Base-by-base conservation (phyloP, 208 protist species). In the Herpetomonas samuelpessoai region DNA sequence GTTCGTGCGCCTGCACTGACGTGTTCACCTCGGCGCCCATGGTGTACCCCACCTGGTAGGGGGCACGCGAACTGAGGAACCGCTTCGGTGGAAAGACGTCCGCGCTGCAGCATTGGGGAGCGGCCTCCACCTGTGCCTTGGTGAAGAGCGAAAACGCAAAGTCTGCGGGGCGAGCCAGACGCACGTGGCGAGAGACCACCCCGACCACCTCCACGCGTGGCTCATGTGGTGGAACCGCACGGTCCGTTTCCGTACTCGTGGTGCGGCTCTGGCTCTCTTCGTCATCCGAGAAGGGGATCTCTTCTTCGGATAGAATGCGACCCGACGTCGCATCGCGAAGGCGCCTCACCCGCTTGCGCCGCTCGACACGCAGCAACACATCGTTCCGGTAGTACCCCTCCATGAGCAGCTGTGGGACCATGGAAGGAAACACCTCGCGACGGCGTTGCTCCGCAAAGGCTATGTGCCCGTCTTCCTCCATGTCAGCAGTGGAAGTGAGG, bases 351-450 rank as follows among this genome's bases (percentile, higher is more conserved):
- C 67, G 66, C 3, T 68, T 62, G 12, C 57, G 67, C 25, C 70
- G 61, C 38, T 62, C 77, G 44, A 94, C 77, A 18, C 79, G 70
- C 45, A 92, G 28, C 21, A 94, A 62, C 19, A 86, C 26, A 59
- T 94, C 88, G 55, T 94, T 94, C 28, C 88, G 73, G 50, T 79
- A 86, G 54, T 82, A 91, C 3, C 75, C 80, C 7, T 84, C 58
- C 7, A 91, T 28, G 19, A 92, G 57, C 41, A 94, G 30, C 62
- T 94, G 88, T 30, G 88, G 88, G 56, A 77, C 65, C 19, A 68
- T 77, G 2, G 81, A 88, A 24, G 81, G 76, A 50, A 93, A 93
- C n/a, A 82, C 76, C 18, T 87, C 79, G 19, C 68, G 71, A 10
- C 69, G 68, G 28, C 31, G 49, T 27, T 51, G 27, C 29, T 35